Base-by-base conservation (phyloP, 1,139 yeast genomes). In the Wickerhamiella infanticola region DNA sequence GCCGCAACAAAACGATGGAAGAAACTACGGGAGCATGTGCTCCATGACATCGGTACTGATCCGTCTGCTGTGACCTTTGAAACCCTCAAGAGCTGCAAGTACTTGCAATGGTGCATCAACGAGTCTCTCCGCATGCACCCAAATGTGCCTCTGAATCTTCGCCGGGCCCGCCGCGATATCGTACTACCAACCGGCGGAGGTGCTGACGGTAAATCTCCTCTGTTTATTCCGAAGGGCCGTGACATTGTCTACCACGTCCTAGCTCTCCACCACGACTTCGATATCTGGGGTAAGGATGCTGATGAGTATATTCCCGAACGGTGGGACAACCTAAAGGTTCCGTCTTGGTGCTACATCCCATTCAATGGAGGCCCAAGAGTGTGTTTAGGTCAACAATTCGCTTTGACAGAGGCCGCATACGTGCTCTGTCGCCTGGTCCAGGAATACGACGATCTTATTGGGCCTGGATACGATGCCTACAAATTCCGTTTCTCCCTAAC, bases 231-330 rank as follows among this genome's bases (percentile, higher is more conserved):
- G 0, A 67, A 70, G 50, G 77, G 73, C 1, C 64, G 65, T 0
- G 73, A 73, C 52, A 74, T 78, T 8, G 81, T 81, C 0, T 76
- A 76, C 56, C 72, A 76, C 53, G 74, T 73, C 50, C 72, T 66
- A 56, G 76, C 72, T 4, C 69, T 80, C 1, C 78, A 79, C 6
- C 69, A 79, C 47, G 73, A 73, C 51, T 49, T 58, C 2, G 50
- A 53, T 2, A 63, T 66, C 27, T 79, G 82, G 79, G 79, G 78
- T 2, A 33, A 52, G 2, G 68, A 69, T 42, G 69, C 79, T 1
- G 66, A 72, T 41, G 58, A 50, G 9, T 78, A 77, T 55, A 52
- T 54, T 2, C 81, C 83, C 0, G 67, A 62, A 45, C 63, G 85
- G 45, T 79, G 85, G 85, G 81, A 81, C 23, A 64, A 58, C 24